A percentile compares a stretch with the other conserved stretches of the same genome.
These are phyloP conservation scores for Lepiota subincarnata DNA, from an alignment of 768 basidiomycete genomes.

Conservation along the genomic window DNA sequence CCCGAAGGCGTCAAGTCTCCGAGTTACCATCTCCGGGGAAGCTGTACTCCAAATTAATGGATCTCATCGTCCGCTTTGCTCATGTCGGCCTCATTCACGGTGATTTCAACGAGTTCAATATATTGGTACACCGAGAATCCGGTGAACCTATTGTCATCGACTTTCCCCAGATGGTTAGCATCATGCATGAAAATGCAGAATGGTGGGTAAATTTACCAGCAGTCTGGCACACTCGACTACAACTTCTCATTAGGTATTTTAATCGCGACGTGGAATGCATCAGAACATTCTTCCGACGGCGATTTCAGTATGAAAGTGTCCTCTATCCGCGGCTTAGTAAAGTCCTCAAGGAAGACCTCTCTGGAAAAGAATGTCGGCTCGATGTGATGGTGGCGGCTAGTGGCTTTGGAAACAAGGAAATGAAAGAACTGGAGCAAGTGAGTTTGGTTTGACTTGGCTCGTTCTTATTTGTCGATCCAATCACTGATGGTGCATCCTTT, in stretches of 20 bases:
- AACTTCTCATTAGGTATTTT: constrained; percentile 74
- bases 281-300: constrained; percentile 82
- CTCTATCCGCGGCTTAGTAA: constrained; percentile 85
- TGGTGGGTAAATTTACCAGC: constrained; percentile 50
- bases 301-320: constrained; percentile 90
- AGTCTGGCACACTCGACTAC: constrained; percentile 13
- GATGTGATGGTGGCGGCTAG: constrained; percentile 94
- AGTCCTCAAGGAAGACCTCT: constrained; percentile 41
- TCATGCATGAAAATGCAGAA: constrained; percentile 94
- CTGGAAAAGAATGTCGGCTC: constrained; percentile 60
- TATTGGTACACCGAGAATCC: constrained; percentile 76
- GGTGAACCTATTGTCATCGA: constrained; percentile 90
- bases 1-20: constrained; percentile 76
- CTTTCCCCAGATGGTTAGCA: constrained; percentile 99
- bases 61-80: constrained; percentile 92
- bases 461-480: constrained; percentile 10
- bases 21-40: constrained; percentile 82
- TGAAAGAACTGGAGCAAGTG: constrained; percentile 82
- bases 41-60: constrained; percentile 91
- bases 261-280: constrained; percentile 98
- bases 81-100: constrained; percentile 95
- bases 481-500: constrained; percentile 10
- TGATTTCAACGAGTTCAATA: constrained; percentile 99
- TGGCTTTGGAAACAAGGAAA: constrained; percentile 84
- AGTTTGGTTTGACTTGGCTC: constrained; percentile 23